Conservation (phyloP, 345 rosid genomes). For the Brassica nigra region DNA sequence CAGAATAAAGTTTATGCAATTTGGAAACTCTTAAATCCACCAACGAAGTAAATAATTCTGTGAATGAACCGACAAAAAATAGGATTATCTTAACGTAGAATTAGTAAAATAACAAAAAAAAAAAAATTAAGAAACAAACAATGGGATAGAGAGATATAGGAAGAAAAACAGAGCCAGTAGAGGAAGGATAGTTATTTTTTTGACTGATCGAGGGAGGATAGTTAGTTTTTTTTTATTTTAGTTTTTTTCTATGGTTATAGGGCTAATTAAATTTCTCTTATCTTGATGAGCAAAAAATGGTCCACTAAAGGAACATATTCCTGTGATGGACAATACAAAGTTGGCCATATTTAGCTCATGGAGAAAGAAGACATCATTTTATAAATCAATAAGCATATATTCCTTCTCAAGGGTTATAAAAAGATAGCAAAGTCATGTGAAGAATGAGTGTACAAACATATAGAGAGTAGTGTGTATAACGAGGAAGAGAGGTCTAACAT, state of each 20-base stretch:
- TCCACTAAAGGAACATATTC: conserved; percentile 35
- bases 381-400: conserved; percentile 29
- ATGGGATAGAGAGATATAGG: too few relatives aligned
- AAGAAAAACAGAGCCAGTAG: too few relatives aligned
- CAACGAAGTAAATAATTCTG: not conserved
- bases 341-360: conserved; percentile 35
- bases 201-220: too few relatives aligned
- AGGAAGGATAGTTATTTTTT: too few relatives aligned
- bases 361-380: conserved; percentile 15
- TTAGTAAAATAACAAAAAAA: too few relatives aligned
- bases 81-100: not conserved
- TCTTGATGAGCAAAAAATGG: conserved; percentile 17
- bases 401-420: conserved; percentile 33
- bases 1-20: not conserved
- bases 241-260: too few relatives aligned
- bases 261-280: not conserved
- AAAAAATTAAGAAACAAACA: too few relatives aligned
- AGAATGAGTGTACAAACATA: not conserved
- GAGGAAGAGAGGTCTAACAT: conserved; percentile 34
- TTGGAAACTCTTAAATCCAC: not conserved
- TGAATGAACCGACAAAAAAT: conserved; percentile 12
- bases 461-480: conserved; percentile 7
- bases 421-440: conserved; percentile 24
- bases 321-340: conserved; percentile 13
- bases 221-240: too few relatives aligned